These are phyloP conservation scores for Jatropha curcas DNA, from an alignment of 345 rosid genomes.

Conservation along the genomic window DNA sequence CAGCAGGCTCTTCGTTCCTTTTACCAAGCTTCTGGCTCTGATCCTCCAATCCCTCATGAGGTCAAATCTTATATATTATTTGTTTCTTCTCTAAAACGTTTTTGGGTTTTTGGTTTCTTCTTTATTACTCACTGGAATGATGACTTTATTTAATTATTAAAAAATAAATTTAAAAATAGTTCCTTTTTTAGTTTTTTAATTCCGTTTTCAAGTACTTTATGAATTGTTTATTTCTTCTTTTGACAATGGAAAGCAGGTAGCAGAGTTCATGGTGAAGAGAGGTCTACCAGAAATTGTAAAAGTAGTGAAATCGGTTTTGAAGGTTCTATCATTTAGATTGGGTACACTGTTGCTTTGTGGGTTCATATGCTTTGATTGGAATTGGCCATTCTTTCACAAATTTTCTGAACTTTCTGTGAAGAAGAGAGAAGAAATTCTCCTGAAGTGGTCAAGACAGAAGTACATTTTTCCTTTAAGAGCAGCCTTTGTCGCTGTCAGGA, in stretches of 20 bases:
- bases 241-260: slow-evolving; percentile 48
- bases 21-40: slow-evolving; percentile 54
- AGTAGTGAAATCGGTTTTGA: slow-evolving; percentile 41
- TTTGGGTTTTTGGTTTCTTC: too few relatives aligned
- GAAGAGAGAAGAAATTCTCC: slow-evolving; percentile 57
- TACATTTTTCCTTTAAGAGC: slow-evolving; percentile 44
- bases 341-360: slow-evolving; percentile 77
- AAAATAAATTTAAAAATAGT: too few relatives aligned
- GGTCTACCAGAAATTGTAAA: slow-evolving; percentile 38
- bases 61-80: slow-evolving; percentile 24
- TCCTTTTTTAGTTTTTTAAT: too few relatives aligned
- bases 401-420: slow-evolving; percentile 58
- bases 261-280: slow-evolving; percentile 53
- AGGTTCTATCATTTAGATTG: slow-evolving; percentile 56
- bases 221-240: neutral
- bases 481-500: slow-evolving; percentile 50
- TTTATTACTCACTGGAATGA: too few relatives aligned
- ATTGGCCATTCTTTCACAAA: slow-evolving; percentile 69
- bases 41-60: slow-evolving; percentile 64
- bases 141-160: too few relatives aligned
- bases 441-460: slow-evolving; percentile 54
- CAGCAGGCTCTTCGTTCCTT: slow-evolving; percentile 38
- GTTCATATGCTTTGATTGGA: slow-evolving; percentile 47
- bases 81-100: too few relatives aligned
- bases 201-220: too few relatives aligned